Conservation (phyloP, 2,329 filamentous ascomycete species). For the Sarocladiaceae sp. region DNA sequence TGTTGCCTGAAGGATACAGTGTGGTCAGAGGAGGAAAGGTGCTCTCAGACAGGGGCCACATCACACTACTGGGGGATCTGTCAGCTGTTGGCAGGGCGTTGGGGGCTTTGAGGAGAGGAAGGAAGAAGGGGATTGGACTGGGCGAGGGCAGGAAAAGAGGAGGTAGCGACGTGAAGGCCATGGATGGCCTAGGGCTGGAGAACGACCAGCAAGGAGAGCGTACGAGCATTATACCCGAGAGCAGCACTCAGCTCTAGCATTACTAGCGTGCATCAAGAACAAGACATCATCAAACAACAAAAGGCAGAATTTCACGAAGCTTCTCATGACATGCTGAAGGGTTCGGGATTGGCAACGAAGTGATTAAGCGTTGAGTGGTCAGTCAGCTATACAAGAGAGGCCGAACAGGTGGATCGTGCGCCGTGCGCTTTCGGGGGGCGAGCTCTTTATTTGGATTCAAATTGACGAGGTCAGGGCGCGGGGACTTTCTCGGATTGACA, state of each 20-base stretch:
- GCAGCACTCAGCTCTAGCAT: background rate
- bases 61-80: conserved; percentile 81
- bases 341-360: too few species aligned
- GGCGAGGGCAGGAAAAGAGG: conserved; percentile 27
- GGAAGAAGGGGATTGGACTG: conserved; percentile 68
- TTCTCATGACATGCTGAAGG: too few species aligned
- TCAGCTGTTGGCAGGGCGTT: conserved; percentile 75
- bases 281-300: background rate
- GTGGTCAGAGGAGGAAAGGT: conserved; percentile 70
- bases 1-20: conserved; percentile 77
- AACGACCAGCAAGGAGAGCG: background rate
- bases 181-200: background rate
- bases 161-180: background rate
- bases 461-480: too few species aligned
- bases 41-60: conserved; percentile 78
- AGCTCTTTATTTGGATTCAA: too few species aligned
- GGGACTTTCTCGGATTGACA: too few species aligned
- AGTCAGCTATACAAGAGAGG: background rate
- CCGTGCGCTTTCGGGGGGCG: too few species aligned
- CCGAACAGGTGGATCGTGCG: background rate
- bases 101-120: conserved; percentile 61
- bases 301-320: background rate
- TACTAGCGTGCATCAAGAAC: background rate
- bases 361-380: background rate
- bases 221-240: background rate